These are phyloP conservation scores for Pythium chondricola DNA, from an alignment of 352 stramenopile genomes.

Conservation along the genomic window DNA sequence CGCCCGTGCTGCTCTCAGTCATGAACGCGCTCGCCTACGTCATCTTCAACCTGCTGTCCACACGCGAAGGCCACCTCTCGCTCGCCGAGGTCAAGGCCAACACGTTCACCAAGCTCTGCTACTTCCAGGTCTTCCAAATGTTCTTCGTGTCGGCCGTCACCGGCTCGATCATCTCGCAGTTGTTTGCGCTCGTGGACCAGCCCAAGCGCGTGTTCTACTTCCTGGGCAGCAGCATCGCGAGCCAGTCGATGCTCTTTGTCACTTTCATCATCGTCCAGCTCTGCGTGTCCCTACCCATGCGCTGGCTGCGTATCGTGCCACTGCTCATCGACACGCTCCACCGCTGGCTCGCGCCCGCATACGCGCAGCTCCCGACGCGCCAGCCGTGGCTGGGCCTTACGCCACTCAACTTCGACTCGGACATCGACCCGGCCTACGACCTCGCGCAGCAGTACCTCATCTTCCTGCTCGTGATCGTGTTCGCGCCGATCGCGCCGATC, in stretches of 20 bases:
- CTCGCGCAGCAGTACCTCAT: slow-evolving; percentile 68
- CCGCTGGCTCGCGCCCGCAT: slow-evolving; percentile 38
- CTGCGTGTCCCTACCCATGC: slow-evolving; percentile 53
- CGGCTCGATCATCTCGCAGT: slow-evolving; percentile 52
- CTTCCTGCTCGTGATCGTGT: slow-evolving; percentile 68
- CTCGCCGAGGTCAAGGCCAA: slow-evolving; percentile 59
- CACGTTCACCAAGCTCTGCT: slow-evolving; percentile 69
- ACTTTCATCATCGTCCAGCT: slow-evolving; percentile 72
- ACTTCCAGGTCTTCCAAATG: slow-evolving; percentile 78
- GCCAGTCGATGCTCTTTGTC: slow-evolving; percentile 79
- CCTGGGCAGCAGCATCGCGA: slow-evolving; percentile 58
- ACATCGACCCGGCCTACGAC: slow-evolving; percentile 51
- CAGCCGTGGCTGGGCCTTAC: slow-evolving; percentile 49
- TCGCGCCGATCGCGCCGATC: slow-evolving; percentile 66
- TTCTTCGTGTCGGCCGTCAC: slow-evolving; percentile 75
- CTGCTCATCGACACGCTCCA: slow-evolving; percentile 40
- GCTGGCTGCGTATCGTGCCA: slow-evolving; percentile 52
- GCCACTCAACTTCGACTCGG: slow-evolving; percentile 41
- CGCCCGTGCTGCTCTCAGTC: slow-evolving; percentile 50
- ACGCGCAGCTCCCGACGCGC: slow-evolving; percentile 36
- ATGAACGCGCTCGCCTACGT: slow-evolving; percentile 68
- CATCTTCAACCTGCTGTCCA: slow-evolving; percentile 62
- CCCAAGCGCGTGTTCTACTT: slow-evolving; percentile 56
- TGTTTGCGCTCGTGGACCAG: slow-evolving; percentile 57
- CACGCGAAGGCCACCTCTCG: slow-evolving; percentile 58